Base-by-base conservation (phyloP, 495 filamentous ascomycete genomes). In the Daldinia bambusicola region DNA sequence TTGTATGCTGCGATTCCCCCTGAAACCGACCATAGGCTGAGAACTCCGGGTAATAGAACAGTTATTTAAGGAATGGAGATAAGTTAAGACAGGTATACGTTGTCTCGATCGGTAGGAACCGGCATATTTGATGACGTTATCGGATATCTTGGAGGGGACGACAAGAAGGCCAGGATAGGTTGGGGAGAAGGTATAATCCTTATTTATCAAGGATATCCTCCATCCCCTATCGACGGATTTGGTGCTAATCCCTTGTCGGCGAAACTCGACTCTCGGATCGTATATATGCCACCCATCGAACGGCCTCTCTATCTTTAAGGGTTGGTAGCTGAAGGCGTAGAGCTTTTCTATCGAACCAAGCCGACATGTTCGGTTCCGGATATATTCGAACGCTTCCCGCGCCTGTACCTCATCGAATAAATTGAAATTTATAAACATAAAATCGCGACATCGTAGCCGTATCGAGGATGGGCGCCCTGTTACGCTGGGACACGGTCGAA, bases 41-140 rank as follows among this genome's bases (percentile, higher is more conserved):
- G 96, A 95, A 76, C 94, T 96, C 68, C 95, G 85, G 3, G 95
- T 97, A 68, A 99, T 98, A 30, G 94, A 94, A 78, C 95, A 98
- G 77, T 96, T 97, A 79, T 98, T 99, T 64, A 98, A 85, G 1
- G 95, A 93, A 78, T 99, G 95, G 10, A 97, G 87, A 76, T 99
- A 99, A 34, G 92, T 92, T 38, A 98, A 82, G 8, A 89, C 91
- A 16, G 95, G 95, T 80, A 99, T 92, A 63, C 95, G 88, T 52
- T 89, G 88, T 55, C 93, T 87, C 0, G 95, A 98, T 37, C 95
- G 90, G 80, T 95, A 98, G 64, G 86, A 84, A 66, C 92, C 92
- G 10, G 95, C 96, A 76, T 99, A 97, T 67, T 97, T 97, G 61
- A 99, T 87, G 50, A 93, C 93, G 71, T 94, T 98, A 80, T 99